Percentiles rank a stretch among this genome's conserved stretches.
Evolutionary conservation across 345 rosid genomes (phyloP).

Genomic region (Sisymbrium altissimum): DNA sequence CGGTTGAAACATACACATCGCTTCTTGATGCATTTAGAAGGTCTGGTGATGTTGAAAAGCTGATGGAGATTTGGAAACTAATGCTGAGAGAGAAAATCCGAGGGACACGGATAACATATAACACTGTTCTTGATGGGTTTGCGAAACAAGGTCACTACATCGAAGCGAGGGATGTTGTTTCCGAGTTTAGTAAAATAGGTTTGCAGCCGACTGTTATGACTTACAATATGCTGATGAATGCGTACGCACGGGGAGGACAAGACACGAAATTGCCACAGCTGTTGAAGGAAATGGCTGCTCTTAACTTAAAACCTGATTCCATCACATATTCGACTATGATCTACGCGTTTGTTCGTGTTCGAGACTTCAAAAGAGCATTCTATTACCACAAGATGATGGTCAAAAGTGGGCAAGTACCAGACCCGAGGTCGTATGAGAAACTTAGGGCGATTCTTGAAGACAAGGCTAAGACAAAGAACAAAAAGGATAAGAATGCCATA

Average conservation of each 20-base stretch:
- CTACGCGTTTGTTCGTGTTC: slow-evolving; percentile 74
- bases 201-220: slow-evolving; percentile 81
- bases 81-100: slow-evolving; percentile 55
- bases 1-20: slow-evolving; percentile 81
- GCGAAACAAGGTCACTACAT: slow-evolving; percentile 82
- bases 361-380: slow-evolving; percentile 89
- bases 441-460: slow-evolving; percentile 71
- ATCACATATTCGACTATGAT: slow-evolving; percentile 84
- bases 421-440: slow-evolving; percentile 68
- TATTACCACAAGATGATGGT: slow-evolving; percentile 90
- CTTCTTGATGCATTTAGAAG: slow-evolving; percentile 80
- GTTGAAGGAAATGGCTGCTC: slow-evolving; percentile 71
- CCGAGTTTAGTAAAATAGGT: slow-evolving; percentile 72
- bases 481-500: slow-evolving; percentile 67
- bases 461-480: slow-evolving; percentile 67
- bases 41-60: slow-evolving; percentile 55
- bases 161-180: slow-evolving; percentile 80
- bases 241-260: slow-evolving; percentile 83
- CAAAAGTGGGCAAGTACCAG: slow-evolving; percentile 71
- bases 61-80: slow-evolving; percentile 77
- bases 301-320: slow-evolving; percentile 72
- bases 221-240: slow-evolving; percentile 92
- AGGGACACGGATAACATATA: slow-evolving; percentile 76
- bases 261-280: slow-evolving; percentile 75
- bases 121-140: slow-evolving; percentile 80